Percentiles rank a stretch among this genome's conserved stretches.
These are phyloP conservation scores for Ambrosia hybrid DNA, from an alignment of 140 eudicot species.

Conservation along the genomic window DNA sequence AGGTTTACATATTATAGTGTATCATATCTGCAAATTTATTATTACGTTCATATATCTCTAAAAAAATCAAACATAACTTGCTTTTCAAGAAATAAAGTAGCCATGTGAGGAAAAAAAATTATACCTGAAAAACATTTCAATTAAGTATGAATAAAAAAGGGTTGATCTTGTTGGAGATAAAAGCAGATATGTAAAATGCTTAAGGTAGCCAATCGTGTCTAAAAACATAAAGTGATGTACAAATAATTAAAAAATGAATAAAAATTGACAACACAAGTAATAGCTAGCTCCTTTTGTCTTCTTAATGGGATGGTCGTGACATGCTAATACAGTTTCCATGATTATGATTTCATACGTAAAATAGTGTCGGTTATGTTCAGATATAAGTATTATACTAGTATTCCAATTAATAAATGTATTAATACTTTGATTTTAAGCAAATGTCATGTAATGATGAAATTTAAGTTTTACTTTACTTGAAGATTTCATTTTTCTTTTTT, in stretches of 20 bases:
- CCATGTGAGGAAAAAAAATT: no score
- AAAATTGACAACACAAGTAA: not conserved
- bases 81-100: no score
- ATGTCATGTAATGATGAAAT: constrained; percentile 27
- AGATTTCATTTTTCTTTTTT: not conserved
- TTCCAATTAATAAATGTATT: constrained; percentile 14
- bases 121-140: no score
- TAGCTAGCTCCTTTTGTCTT: not conserved
- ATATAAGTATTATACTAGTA: constrained; percentile 12
- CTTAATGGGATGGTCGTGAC: constrained; percentile 6
- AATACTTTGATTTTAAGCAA: constrained; percentile 36
- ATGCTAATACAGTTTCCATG: constrained; percentile 19
- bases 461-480: constrained; percentile 19
- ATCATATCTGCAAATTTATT: no score
- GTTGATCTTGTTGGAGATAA: no score
- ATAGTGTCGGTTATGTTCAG: constrained; percentile 29
- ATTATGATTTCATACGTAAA: constrained; percentile 14
- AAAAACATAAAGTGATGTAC: not conserved
- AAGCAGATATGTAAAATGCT: not conserved
- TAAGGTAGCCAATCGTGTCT: not conserved
- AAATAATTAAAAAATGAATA: not conserved
- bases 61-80: no score
- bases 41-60: no score
- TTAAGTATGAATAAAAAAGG: no score
- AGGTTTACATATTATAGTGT: no score